Evolutionary conservation across 2,329 filamentous ascomycete species (phyloP).

Genomic region (Coniochaeta sp.): DNA sequence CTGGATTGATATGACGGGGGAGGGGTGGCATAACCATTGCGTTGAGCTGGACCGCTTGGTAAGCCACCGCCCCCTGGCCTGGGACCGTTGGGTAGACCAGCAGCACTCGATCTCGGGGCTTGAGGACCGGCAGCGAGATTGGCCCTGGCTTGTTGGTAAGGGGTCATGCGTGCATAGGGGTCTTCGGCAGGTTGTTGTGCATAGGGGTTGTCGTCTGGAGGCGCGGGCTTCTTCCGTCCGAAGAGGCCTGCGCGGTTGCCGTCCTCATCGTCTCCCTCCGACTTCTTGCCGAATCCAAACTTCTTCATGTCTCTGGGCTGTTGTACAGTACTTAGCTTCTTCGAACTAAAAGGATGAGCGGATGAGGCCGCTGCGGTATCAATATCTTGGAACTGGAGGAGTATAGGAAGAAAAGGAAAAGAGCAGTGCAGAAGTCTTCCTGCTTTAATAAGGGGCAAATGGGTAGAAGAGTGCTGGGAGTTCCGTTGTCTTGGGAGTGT

Average conservation of each 20-base stretch:
- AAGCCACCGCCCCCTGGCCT: slow-evolving; percentile 23
- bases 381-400: neutral
- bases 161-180: slow-evolving; percentile 44
- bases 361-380: neutral
- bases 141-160: slow-evolving; percentile 36
- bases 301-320: slow-evolving; percentile 43
- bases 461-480: neutral
- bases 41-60: slow-evolving; percentile 22
- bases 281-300: slow-evolving; percentile 52
- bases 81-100: slow-evolving; percentile 29
- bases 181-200: slow-evolving; percentile 43
- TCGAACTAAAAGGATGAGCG: neutral
- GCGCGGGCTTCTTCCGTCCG: slow-evolving; percentile 43
- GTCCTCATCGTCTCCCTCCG: slow-evolving; percentile 39
- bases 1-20: slow-evolving; percentile 24
- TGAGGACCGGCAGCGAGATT: slow-evolving; percentile 19
- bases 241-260: slow-evolving; percentile 44
- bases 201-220: slow-evolving; percentile 45
- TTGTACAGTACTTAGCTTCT: slow-evolving; percentile 2
- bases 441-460: neutral
- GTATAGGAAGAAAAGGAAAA: neutral
- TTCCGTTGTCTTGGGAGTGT: slow-evolving; percentile 5
- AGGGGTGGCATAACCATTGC: neutral
- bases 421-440: neutral
- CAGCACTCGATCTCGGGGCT: slow-evolving; percentile 18